Base-by-base conservation (phyloP, 306 rosid genomes). In the Quercus alba region DNA sequence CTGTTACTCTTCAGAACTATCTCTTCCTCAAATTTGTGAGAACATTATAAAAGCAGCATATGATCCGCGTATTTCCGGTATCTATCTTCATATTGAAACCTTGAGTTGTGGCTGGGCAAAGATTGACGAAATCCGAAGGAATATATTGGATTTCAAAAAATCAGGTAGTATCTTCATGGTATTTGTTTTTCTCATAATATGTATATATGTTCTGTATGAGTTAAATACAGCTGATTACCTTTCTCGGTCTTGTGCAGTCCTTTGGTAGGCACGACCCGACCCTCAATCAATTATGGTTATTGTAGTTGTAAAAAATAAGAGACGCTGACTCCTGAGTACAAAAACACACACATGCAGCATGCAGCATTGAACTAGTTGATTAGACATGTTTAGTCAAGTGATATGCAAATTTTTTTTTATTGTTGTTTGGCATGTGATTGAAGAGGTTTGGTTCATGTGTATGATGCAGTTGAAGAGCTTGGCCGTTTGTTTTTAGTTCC, bases 51-150 rank as follows among this genome's bases (percentile, higher is more conserved):
- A 95, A 82, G 99, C 99, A 25, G 92, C 98, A 0, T 83, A 91
- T 81, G 99, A 95, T 89, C 97, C 97, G 54, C 93, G 94, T 9
- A 81, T 95, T 80, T 72, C 97, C 19, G 97, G 91, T 15, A 82
- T 93, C 62, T 95, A 90, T 83, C 89, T 95, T 18, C 98, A 90
- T 59, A 90, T 93, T 75, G 99, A 91, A 56, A 73, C 67, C 19
- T 87, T 95, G 73, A 90, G 78, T 67, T 95, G 99, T 19, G 99
- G 99, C 11, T 93, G 98, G 98, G 99, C 54, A 93, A 95, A 83
- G 83, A 6, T 95, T 56, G 97, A 93, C 55, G 96, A 93, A 90
- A 91, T 95, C 84, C 92, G 96, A 81, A 93, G 98, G 83, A 96
- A 95, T 61, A 74, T 93, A 13, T 79, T 89, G 80, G 75, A 89